Base-by-base conservation (phyloP, 495 filamentous ascomycete species). In the Aspergillus conjunctus region DNA sequence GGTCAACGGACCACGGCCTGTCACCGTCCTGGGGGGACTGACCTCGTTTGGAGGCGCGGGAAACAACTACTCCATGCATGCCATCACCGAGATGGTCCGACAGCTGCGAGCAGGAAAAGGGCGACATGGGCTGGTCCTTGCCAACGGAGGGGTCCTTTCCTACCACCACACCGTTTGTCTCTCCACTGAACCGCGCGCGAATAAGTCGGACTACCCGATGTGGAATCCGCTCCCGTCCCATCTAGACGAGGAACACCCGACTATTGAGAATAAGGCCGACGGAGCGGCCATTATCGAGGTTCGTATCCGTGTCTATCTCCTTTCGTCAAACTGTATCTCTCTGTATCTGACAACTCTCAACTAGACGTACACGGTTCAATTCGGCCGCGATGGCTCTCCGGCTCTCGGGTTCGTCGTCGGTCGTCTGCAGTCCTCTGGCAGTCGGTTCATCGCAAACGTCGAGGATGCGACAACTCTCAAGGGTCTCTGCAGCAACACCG, bases 11-110 rank as follows among this genome's bases (percentile, higher is more conserved):
- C n/a, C 72, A 5, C 79, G 77, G 60, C 81, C 79, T 0, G 74
- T 84, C 8, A 84, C 82, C 1, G 67, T 85, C 10, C 64, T 86
- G 3, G 83, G 83, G 1, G 83, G 83, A 0, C 62, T 86, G 15
- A 86, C 83, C 43, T 83, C 79, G 11, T 86, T 86, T 56, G 83
- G 83, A 5, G 83, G 83, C 0, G 82, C 83, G 20, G 83, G 83
- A 0, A 86, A 86, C 64, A 86, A 86, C 48, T 86, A 86, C 60
- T 83, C 80, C 6, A 81, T 85, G 78, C 83, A 86, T 72, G 83
- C 58, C 20, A 26, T 50, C 20, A 84, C 78, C 2, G 77, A 77
- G 59, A 78, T 83, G 70, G 71, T 74, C 6, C 77, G 79, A 5
- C 66, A 71, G 41, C 64, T 86, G 0, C 72, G 83, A 1, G 57